Conservation (phyloP, 306 rosid species). For the Luffa acutangula region DNA sequence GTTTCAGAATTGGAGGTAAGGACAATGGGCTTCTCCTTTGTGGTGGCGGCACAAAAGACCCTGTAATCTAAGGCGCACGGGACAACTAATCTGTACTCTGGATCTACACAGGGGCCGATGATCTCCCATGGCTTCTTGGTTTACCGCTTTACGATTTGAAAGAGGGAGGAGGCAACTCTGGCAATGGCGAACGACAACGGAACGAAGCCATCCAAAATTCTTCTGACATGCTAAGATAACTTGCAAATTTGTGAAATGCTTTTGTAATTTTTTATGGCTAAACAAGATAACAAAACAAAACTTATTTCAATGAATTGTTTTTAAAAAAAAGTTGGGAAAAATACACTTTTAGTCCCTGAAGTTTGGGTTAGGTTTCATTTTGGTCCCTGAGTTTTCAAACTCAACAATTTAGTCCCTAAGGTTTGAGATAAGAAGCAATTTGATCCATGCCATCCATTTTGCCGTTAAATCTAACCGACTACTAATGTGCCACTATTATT, state of each 20-base stretch:
- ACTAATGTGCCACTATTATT: too few relatives aligned
- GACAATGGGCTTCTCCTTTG: conserved; percentile 27
- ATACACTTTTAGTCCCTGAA: too few relatives aligned
- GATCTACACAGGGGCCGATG: conserved; percentile 76
- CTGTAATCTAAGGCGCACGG: conserved; percentile 75
- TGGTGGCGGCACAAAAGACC: conserved; percentile 55
- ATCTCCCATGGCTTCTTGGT: conserved; percentile 93
- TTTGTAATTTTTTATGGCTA: background rate
- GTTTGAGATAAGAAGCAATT: too few relatives aligned
- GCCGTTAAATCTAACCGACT: too few relatives aligned
- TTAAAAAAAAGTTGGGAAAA: too few relatives aligned
- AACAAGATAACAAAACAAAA: too few relatives aligned
- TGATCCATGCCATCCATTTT: too few relatives aligned
- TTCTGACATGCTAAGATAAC: background rate
- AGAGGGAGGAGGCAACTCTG: conserved; percentile 18
- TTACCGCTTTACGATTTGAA: conserved; percentile 52
- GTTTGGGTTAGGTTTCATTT: too few relatives aligned
- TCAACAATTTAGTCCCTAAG: too few relatives aligned
- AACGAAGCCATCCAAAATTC: background rate
- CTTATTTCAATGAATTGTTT: too few relatives aligned
- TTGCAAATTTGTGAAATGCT: background rate
- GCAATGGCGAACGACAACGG: background rate
- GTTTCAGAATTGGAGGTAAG: conserved; percentile 74
- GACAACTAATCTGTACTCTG: conserved; percentile 52
- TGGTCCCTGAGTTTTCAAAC: too few relatives aligned